Evolutionary conservation across 2,329 filamentous ascomycete species (phyloP).

Genomic region (Aspergillus aculeatus): DNA sequence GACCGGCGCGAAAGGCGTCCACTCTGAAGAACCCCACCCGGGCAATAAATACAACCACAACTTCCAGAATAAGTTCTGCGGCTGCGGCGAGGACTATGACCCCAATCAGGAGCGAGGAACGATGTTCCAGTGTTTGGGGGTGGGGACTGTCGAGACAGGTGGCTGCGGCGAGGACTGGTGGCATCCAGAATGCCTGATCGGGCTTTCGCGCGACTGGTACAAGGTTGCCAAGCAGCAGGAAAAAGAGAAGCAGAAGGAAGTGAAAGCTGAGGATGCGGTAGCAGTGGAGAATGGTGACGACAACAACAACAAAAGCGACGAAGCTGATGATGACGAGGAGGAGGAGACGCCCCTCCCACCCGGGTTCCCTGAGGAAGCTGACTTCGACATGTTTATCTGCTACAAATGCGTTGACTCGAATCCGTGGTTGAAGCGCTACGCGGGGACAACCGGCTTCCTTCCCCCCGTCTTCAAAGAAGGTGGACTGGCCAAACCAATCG

Average conservation of each 20-base stretch:
- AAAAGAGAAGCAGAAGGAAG: slow-evolving; percentile 21
- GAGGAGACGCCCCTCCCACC: slow-evolving; percentile 69
- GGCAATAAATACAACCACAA: slow-evolving; percentile 93
- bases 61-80: slow-evolving; percentile 89
- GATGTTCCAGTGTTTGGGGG: slow-evolving; percentile 94
- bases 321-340: slow-evolving; percentile 40
- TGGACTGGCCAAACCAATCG: slow-evolving; percentile 14
- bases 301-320: no score
- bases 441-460: slow-evolving; percentile 75
- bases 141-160: slow-evolving; percentile 75
- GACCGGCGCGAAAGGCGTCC: slow-evolving; percentile 77
- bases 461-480: slow-evolving; percentile 61
- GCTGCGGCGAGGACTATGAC: slow-evolving; percentile 84
- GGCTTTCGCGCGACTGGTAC: slow-evolving; percentile 69
- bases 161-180: slow-evolving; percentile 98
- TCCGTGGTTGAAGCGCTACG: slow-evolving; percentile 90
- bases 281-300: not conserved
- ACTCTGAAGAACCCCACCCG: slow-evolving; percentile 67
- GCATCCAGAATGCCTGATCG: slow-evolving; percentile 88
- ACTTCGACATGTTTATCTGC: slow-evolving; percentile 87
- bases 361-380: slow-evolving; percentile 84
- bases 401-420: slow-evolving; percentile 88
- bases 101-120: slow-evolving; percentile 87
- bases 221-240: slow-evolving; percentile 23
- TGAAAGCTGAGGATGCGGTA: slow-evolving; percentile 24